Evolutionary conservation across 2,329 filamentous ascomycete genomes (phyloP), one percentile per base, ranked within the genome.

Genomic region (Ceratocystis papillata): DNA sequence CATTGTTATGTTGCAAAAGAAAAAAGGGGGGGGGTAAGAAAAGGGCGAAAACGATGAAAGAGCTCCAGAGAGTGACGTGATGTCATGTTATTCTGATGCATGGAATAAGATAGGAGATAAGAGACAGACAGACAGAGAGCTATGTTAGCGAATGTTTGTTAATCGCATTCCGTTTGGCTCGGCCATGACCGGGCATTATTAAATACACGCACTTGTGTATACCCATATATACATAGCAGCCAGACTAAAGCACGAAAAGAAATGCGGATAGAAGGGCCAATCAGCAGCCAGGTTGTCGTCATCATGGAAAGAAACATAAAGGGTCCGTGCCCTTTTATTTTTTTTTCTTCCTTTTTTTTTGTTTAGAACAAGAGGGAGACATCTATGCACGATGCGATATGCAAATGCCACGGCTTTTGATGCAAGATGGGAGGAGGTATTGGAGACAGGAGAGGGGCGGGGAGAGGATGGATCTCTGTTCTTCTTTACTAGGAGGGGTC

Each of bases 331-430:
- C 15, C 8, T 28, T 53, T 25, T 25, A 12, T 17, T 57, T 57
- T 57, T 57, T 57, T 48, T 20, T 48, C 5, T 17, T 48, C 15
- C 4, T 59, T 37, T 37, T 37, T 37, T 59, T 37, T 59, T 33
- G 25, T 37, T 37, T 59, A 28, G 30, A 33, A 53, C 12, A 41
- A 15, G 37, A 41, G 12, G 37, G 37, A 41, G 37, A 41, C 37
- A 41, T 41, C 37, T n/a, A 59, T 33, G 55, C 55, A 59, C 55
- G 30, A 59, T 59, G 28, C 55, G 17, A 37, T 33, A 59, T 59
- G 25, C 53, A 57, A 41, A 57, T n/a, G 22, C 53, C 6, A 7
- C 12, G 17, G 17, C 4, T 41, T 12, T 15, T 4, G 55, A 37
- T 20, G 59, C 59, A 44, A 45, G n/a, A 44, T 17, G 22, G 22